Percentiles rank a stretch among this genome's conserved stretches.
Conservation (phyloP, 768 basidiomycete species). For the Serpula lacrymans region DNA sequence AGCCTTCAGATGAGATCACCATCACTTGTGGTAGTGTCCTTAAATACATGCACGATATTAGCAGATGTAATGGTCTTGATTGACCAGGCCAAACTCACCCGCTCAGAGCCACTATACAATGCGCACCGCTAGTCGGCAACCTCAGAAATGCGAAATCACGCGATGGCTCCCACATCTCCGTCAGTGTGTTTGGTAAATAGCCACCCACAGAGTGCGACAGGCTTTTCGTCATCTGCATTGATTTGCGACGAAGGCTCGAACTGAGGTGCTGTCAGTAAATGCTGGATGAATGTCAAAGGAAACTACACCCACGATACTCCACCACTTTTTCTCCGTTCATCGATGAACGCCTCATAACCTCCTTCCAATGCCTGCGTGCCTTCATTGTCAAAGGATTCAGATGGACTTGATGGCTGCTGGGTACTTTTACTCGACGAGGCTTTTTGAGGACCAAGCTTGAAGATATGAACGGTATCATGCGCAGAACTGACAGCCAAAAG, state of each 20-base stretch:
- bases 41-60: conserved; percentile 2
- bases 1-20: conserved; percentile 94
- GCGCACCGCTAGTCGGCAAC: conserved; percentile 71
- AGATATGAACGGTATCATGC: conserved; percentile 95
- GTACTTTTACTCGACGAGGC: conserved; percentile 13
- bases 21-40: conserved; percentile 95
- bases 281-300: conserved; percentile 1
- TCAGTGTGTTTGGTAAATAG: conserved; percentile 83
- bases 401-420: conserved; percentile 49
- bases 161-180: conserved; percentile 96
- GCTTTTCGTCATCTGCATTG: conserved; percentile 70
- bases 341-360: conserved; percentile 85
- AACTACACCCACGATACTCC: conserved; percentile 49
- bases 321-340: conserved; percentile 60
- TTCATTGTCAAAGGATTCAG: conserved; percentile 65
- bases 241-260: conserved; percentile 61
- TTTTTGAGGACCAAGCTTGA: conserved; percentile 65
- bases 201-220: conserved; percentile 78
- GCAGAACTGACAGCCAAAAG: conserved; percentile 90
- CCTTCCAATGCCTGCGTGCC: conserved; percentile 60
- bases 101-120: conserved; percentile 86
- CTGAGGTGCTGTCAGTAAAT: conserved; percentile 10
- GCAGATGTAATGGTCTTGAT: too few species aligned
- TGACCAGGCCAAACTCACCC: conserved; percentile 50
- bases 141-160: conserved; percentile 91